These are phyloP conservation scores for Lepidium sativum DNA, from an alignment of 345 rosid species.

Conservation along the genomic window DNA sequence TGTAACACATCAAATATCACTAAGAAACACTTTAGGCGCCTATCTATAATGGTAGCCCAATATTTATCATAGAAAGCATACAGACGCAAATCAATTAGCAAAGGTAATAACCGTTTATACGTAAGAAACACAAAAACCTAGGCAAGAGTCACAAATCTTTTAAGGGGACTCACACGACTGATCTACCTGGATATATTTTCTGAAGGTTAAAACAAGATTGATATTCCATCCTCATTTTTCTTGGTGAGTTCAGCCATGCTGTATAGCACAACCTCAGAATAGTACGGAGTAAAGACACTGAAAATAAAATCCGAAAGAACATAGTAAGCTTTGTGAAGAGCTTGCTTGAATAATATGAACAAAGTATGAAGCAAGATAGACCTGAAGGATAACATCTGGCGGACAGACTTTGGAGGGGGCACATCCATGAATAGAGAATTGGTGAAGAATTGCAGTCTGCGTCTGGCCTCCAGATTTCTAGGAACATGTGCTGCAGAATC, in stretches of 20 bases:
- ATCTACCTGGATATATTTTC: conserved; percentile 93
- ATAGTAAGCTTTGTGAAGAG: conserved; percentile 14
- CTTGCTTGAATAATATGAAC: not conserved
- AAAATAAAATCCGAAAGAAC: conserved; percentile 21
- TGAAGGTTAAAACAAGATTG: conserved; percentile 93
- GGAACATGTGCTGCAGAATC: conserved; percentile 90
- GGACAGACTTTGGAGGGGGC: conserved; percentile 68
- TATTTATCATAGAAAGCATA: not conserved
- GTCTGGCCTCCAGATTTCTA: conserved; percentile 85
- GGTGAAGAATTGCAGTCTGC: conserved; percentile 83
- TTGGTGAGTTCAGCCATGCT: conserved; percentile 78
- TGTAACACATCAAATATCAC: conserved; percentile 27
- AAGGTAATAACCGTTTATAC: not conserved
- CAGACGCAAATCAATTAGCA: not conserved
- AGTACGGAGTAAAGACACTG: conserved; percentile 98
- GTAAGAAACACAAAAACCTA: conserved; percentile 6
- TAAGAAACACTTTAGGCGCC: conserved; percentile 6
- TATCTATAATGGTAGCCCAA: not conserved
- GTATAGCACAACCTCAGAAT: conserved; percentile 92
- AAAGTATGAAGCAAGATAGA: conserved; percentile 19
- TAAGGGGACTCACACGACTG: not conserved
- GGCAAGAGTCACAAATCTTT: conserved; percentile 1
- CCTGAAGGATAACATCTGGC: conserved; percentile 86
- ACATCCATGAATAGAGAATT: conserved; percentile 94
- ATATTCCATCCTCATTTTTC: conserved; percentile 97